Evolutionary conservation across 495 filamentous ascomycete genomes (phyloP).

Genomic region (Aspergillus sparsus): DNA sequence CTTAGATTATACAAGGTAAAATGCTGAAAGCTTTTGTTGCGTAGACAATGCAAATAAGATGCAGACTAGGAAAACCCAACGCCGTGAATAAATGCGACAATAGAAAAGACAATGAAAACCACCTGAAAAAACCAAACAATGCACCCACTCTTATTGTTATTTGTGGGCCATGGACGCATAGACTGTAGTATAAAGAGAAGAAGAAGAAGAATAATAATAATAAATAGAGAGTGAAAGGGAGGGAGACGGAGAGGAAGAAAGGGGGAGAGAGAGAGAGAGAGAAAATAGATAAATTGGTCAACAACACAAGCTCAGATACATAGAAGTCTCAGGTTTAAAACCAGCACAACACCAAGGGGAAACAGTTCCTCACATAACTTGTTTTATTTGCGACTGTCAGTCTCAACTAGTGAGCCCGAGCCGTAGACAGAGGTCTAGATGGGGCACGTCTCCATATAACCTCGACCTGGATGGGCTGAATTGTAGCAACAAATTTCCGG

Average conservation of each 20-base stretch:
- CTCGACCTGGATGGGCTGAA: background rate
- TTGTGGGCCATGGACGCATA: slow-evolving; percentile 12
- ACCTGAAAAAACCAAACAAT: slow-evolving; percentile 5
- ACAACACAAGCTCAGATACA: background rate
- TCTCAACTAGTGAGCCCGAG: slow-evolving; percentile 4
- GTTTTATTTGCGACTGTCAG: slow-evolving; percentile 10
- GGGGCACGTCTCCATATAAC: background rate
- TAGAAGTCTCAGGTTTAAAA: slow-evolving; percentile 11
- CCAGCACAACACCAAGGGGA: slow-evolving; percentile 2
- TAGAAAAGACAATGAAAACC: slow-evolving; percentile 13
- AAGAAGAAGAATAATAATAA: background rate
- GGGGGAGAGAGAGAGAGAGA: too few species aligned
- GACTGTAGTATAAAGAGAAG: background rate
- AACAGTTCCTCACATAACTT: background rate
- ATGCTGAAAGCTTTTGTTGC: slow-evolving; percentile 14
- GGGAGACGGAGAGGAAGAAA: slow-evolving; percentile 7
- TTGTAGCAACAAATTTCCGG: slow-evolving; percentile 17
- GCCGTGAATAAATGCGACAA: slow-evolving; percentile 20
- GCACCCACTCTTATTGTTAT: slow-evolving; percentile 9
- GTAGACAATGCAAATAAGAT: slow-evolving; percentile 9
- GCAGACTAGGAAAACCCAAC: slow-evolving; percentile 6
- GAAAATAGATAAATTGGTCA: background rate
- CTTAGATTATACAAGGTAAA: slow-evolving; percentile 2
- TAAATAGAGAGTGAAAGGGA: background rate
- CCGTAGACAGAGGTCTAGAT: slow-evolving; percentile 8